Percentiles rank a stretch among this genome's conserved stretches.
These are phyloP conservation scores for Globisporangium okanoganense DNA, from an alignment of 352 stramenopile genomes.

Conservation along the genomic window DNA sequence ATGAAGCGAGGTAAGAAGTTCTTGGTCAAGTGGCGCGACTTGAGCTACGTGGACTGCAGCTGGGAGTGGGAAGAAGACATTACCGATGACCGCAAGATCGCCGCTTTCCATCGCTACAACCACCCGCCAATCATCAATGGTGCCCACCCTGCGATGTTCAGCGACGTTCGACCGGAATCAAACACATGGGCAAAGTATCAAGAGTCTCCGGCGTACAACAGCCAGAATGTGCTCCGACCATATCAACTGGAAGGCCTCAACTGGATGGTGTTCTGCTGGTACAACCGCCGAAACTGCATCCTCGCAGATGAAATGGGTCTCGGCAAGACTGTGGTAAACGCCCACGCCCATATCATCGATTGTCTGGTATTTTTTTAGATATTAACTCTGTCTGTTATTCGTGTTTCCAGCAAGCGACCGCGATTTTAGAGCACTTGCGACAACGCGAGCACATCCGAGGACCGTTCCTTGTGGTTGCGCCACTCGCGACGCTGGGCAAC, in stretches of 20 bases:
- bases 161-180: conserved; percentile 76
- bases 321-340: conserved; percentile 78
- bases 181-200: conserved; percentile 86
- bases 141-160: conserved; percentile 76
- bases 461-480: conserved; percentile 98
- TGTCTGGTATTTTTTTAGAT: too few species aligned
- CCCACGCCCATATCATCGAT: too few species aligned
- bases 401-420: conserved; percentile 67
- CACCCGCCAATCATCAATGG: conserved; percentile 83
- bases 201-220: conserved; percentile 88
- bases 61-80: conserved; percentile 90
- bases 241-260: conserved; percentile 99
- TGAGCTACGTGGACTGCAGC: conserved; percentile 87
- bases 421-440: conserved; percentile 94
- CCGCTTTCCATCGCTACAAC: conserved; percentile 83
- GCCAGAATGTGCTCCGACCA: conserved; percentile 93
- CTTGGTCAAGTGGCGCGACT: conserved; percentile 90
- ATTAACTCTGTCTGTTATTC: too few species aligned
- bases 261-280: conserved; percentile 98
- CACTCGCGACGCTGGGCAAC: conserved; percentile 97
- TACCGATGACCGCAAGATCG: conserved; percentile 88
- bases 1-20: conserved; percentile 88
- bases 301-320: conserved; percentile 88
- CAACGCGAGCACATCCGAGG: conserved; percentile 89
- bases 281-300: conserved; percentile 95